phyloP scores from a whole-genome alignment of 768 basidiomycete species.

The Suillus sp. region DNA sequence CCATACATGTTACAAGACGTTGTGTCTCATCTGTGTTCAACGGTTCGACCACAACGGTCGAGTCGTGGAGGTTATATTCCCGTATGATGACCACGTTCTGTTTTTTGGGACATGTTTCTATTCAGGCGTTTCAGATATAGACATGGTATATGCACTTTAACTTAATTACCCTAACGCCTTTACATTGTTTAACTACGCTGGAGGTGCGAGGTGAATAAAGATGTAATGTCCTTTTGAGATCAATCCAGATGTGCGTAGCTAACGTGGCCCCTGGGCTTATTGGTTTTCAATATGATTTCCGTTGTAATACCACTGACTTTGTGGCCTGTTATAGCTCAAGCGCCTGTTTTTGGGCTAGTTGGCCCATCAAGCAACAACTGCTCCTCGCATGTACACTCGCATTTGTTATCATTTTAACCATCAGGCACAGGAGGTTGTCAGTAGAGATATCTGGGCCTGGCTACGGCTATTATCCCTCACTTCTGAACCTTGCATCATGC shows the following conservation, averaged over 20 bases:
- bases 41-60: slow-evolving; percentile 65
- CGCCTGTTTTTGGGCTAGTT: neutral
- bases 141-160: neutral
- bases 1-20: slow-evolving; percentile 85
- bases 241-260: neutral
- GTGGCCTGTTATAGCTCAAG: neutral
- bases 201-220: neutral
- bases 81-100: slow-evolving; percentile 45
- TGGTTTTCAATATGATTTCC: neutral
- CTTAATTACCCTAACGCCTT: neutral
- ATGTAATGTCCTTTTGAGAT: neutral
- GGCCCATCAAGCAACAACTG: neutral
- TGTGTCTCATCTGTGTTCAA: slow-evolving; percentile 72
- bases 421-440: neutral
- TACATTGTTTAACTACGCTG: neutral
- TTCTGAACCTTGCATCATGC: neutral
- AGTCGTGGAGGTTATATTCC: slow-evolving; percentile 76
- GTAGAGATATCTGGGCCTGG: neutral
- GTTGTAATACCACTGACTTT: neutral
- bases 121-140: slow-evolving; percentile 1
- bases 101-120: slow-evolving; percentile 1
- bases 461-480: neutral
- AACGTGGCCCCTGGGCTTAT: too few species aligned
- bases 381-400: neutral
- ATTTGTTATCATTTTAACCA: neutral